Conservation (phyloP, 2,329 filamentous ascomycete genomes). For the Aureobasidium subglaciale region DNA sequence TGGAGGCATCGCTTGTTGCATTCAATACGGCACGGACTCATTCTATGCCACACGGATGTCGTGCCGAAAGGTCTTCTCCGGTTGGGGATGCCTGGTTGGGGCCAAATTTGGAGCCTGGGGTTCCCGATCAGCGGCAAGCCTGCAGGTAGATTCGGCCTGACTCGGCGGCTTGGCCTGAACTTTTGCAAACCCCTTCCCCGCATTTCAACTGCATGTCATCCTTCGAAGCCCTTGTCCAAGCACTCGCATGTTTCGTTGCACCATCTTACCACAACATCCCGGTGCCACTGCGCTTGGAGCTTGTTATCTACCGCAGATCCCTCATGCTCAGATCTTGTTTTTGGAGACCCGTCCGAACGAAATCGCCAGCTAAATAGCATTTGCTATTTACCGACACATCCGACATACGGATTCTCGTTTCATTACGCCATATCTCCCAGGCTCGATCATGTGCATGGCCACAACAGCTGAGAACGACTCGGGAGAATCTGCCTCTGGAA, state of each 20-base stretch:
- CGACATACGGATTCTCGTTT: not conserved
- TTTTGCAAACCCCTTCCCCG: slow-evolving; percentile 4
- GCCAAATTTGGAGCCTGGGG: not conserved
- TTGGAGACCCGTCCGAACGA: not conserved
- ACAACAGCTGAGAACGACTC: slow-evolving; percentile 14
- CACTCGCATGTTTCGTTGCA: slow-evolving; percentile 1
- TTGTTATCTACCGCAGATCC: slow-evolving; percentile 5
- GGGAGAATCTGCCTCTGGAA: slow-evolving; percentile 10
- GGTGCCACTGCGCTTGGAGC: not conserved
- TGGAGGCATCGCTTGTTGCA: not conserved
- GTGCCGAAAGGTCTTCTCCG: not conserved
- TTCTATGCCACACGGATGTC: not conserved
- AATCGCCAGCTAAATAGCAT: not conserved
- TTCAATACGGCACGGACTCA: not conserved
- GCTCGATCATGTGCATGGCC: slow-evolving; percentile 7
- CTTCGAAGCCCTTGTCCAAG: not conserved
- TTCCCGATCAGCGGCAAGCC: slow-evolving; percentile 1
- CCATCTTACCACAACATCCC: not conserved
- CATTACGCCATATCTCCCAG: not conserved
- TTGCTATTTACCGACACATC: not conserved
- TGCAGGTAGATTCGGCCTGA: slow-evolving; percentile 6
- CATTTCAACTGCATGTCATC: slow-evolving; percentile 10
- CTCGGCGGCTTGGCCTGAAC: slow-evolving; percentile 13
- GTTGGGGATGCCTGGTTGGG: slow-evolving; percentile 12
- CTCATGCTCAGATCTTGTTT: not conserved